phyloP scores from a whole-genome alignment of 2,329 filamentous ascomycete genomes.

The Elsinoe batatas region DNA sequence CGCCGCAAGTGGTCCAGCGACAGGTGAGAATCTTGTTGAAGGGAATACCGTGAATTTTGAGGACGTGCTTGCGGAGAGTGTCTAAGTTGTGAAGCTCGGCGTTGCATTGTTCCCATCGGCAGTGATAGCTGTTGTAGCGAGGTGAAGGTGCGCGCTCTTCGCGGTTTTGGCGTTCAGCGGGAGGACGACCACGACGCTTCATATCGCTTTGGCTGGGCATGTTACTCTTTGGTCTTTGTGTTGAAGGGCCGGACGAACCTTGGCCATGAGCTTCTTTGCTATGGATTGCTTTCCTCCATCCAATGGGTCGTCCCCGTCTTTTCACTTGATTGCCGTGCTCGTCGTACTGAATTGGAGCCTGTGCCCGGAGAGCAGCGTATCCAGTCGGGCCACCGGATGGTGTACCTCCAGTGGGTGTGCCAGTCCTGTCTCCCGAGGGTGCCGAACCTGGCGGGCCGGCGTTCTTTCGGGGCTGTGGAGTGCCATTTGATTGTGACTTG shows the following conservation, averaged over 20 bases:
- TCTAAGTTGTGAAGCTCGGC: slow-evolving; percentile 53
- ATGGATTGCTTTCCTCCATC: slow-evolving; percentile 41
- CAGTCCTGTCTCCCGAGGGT: background rate
- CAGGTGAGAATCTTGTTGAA: slow-evolving; percentile 33
- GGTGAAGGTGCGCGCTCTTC: slow-evolving; percentile 15
- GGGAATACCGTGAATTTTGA: slow-evolving; percentile 43
- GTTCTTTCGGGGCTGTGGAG: background rate
- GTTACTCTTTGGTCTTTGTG: slow-evolving; percentile 7
- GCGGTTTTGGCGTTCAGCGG: slow-evolving; percentile 5
- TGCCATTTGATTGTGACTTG: background rate
- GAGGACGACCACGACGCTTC: slow-evolving; percentile 9
- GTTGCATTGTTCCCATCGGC: slow-evolving; percentile 48
- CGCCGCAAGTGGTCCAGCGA: slow-evolving; percentile 36
- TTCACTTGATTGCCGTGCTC: slow-evolving; percentile 27
- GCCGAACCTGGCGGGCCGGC: slow-evolving; percentile 4
- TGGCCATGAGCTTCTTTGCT: slow-evolving; percentile 28
- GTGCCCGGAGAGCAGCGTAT: slow-evolving; percentile 34
- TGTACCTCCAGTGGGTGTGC: background rate
- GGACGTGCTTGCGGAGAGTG: slow-evolving; percentile 49
- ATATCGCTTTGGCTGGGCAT: slow-evolving; percentile 4
- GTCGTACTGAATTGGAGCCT: slow-evolving; percentile 21
- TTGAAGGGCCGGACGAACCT: slow-evolving; percentile 1
- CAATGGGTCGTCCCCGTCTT: slow-evolving; percentile 40
- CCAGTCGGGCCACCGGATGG: slow-evolving; percentile 22
- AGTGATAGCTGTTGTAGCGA: slow-evolving; percentile 42